Evolutionary conservation across 805 yeast genomes (phyloP).

Genomic region (Priceomyces haplophilus): DNA sequence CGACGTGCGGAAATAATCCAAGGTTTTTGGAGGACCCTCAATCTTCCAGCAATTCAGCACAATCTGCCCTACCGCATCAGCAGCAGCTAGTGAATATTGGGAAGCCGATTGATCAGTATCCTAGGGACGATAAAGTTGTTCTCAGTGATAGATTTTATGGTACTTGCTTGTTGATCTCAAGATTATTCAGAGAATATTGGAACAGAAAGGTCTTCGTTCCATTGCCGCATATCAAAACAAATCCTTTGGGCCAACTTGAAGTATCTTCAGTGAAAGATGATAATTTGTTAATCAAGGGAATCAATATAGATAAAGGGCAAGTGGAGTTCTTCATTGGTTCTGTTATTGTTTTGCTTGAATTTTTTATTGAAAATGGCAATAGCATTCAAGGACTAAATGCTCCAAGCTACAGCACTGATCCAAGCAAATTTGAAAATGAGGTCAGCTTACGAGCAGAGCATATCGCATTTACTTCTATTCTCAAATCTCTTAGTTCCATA

Average conservation of each 20-base stretch:
- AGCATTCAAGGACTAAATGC: constrained; percentile 59
- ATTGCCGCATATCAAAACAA: constrained; percentile 39
- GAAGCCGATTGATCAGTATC: constrained; percentile 27
- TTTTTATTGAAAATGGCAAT: constrained; percentile 63
- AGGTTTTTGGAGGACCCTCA: constrained; percentile 27
- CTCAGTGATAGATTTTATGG: constrained; percentile 92
- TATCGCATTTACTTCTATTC: constrained; percentile 75
- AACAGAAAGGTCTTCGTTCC: constrained; percentile 59
- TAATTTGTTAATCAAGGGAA: constrained; percentile 42
- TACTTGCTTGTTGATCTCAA: constrained; percentile 69
- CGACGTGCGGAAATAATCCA: constrained; percentile 54
- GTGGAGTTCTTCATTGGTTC: constrained; percentile 72
- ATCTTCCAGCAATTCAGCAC: not conserved
- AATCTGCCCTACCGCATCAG: constrained; percentile 7
- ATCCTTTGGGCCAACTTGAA: constrained; percentile 36
- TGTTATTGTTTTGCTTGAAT: constrained; percentile 63
- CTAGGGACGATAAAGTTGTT: constrained; percentile 67
- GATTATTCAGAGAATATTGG: constrained; percentile 83
- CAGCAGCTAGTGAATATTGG: constrained; percentile 14
- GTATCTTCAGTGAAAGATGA: constrained; percentile 40
- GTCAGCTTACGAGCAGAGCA: constrained; percentile 86
- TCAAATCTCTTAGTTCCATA: constrained; percentile 70
- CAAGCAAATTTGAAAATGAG: constrained; percentile 52
- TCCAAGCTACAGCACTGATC: constrained; percentile 52
- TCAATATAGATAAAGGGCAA: constrained; percentile 46